Percentiles rank a stretch among this genome's conserved stretches.
Evolutionary conservation across 2,329 filamentous ascomycete genomes (phyloP).

Genomic region (Malbranchea zuffiana): DNA sequence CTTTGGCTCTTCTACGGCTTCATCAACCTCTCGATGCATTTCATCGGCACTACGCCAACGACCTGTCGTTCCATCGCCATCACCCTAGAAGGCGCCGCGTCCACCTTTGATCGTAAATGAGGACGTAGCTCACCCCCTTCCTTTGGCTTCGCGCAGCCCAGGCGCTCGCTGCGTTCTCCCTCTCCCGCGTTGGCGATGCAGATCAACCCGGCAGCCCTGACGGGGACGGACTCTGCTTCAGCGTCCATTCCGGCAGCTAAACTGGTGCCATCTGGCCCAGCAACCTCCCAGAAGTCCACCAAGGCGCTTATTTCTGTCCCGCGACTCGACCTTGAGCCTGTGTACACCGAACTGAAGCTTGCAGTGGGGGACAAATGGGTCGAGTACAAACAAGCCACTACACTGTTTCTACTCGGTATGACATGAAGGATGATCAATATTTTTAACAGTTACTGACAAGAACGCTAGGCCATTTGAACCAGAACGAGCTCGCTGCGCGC

Average conservation of each 20-base stretch:
- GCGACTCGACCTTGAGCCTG: conserved; percentile 51
- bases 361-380: conserved; percentile 50
- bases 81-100: conserved; percentile 1
- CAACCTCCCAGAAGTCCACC: conserved; percentile 37
- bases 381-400: conserved; percentile 49
- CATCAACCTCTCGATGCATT: not conserved
- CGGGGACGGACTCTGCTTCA: conserved; percentile 32
- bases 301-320: conserved; percentile 45
- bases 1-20: not conserved
- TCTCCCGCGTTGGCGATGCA: conserved; percentile 33
- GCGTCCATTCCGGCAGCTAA: conserved; percentile 25
- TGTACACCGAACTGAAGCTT: conserved; percentile 51
- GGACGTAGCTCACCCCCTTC: conserved; percentile 27
- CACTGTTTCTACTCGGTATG: conserved; percentile 47
- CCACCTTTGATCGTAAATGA: conserved; percentile 26
- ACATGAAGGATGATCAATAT: conserved; percentile 8
- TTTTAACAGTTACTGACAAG: conserved; percentile 7
- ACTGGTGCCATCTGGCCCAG: conserved; percentile 13
- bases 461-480: conserved; percentile 45
- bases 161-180: conserved; percentile 25
- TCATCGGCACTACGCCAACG: conserved; percentile 1
- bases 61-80: conserved; percentile 4
- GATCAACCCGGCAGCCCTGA: conserved; percentile 37
- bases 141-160: conserved; percentile 32
- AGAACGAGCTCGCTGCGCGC: conserved; percentile 48